phyloP scores from a whole-genome alignment of 1,139 yeast species.

The Yamadazyma sp. region DNA sequence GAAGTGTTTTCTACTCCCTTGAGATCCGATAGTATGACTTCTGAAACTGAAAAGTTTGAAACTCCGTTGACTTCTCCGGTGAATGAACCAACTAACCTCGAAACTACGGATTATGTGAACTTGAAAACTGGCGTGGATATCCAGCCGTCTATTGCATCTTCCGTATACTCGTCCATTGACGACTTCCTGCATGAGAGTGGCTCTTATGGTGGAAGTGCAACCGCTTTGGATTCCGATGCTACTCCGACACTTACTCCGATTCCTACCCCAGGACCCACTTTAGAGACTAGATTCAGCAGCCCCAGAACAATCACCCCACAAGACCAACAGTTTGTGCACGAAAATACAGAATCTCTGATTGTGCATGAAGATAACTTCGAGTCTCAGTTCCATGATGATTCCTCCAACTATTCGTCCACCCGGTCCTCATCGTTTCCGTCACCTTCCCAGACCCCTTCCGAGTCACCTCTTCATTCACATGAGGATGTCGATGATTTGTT shows the following conservation, averaged over 20 bases:
- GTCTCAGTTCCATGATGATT: too few species aligned
- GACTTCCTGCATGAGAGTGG: not conserved
- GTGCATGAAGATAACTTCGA: constrained; percentile 4
- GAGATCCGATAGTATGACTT: constrained; percentile 1
- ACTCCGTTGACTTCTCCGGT: constrained; percentile 9
- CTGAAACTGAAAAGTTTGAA: constrained; percentile 6
- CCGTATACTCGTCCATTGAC: constrained; percentile 8
- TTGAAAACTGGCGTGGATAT: not conserved
- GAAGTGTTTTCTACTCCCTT: constrained; percentile 11
- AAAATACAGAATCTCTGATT: too few species aligned
- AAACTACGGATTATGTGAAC: not conserved
- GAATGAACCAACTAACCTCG: constrained; percentile 3
- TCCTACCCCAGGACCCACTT: not conserved
- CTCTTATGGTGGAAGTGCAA: not conserved
- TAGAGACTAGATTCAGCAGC: constrained; percentile 3
- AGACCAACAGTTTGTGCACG: not conserved
- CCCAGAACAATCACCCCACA: constrained; percentile 4
- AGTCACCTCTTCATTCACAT: constrained; percentile 4
- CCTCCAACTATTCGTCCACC: constrained; percentile 9
- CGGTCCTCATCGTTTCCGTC: constrained; percentile 11
- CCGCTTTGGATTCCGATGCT: not conserved
- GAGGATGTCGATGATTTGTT: constrained; percentile 12
- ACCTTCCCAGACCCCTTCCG: constrained; percentile 6
- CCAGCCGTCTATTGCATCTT: constrained; percentile 7
- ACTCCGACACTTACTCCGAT: constrained; percentile 1